Base-by-base conservation (phyloP, 2,329 filamentous ascomycete species). In the Aspergillus aculeatinus region DNA sequence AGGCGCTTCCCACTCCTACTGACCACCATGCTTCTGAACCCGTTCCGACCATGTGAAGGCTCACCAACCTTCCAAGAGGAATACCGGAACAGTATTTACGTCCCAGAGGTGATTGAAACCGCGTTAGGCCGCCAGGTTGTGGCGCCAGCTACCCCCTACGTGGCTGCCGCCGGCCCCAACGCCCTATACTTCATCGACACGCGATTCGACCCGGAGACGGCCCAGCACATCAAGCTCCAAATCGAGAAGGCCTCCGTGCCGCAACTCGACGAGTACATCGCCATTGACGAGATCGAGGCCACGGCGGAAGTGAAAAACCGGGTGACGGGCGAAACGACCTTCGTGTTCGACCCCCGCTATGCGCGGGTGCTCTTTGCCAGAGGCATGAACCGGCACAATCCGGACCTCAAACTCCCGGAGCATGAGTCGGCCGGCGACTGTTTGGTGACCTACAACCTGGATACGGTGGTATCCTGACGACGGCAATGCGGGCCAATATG, bases 31-130 rank as follows among this genome's bases (percentile, higher is more conserved):
- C 50, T 35, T 39, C 50, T 35, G 7, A 51, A 14, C n/a, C 50
- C 50, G 1, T 35, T 51, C 29, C 14, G 29, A 51, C 50, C 50
- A 21, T 35, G n/a, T 19, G 50, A 35, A n/a, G 50, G 29, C 50
- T 23, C 50, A 7, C 29, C 50, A 51, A 51, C n/a, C 50, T 51
- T 35, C 50, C 50, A 51, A 51, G 29, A 51, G 10, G 50, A 51
- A 25, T 51, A 51, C n/a, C 29, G 29, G n/a, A 35, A 35, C 5
- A 19, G 50, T 19, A 35, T 10, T n/a, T 51, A 51, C 16, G 2
- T 35, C 14, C 50, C 50, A 4, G 16, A 33, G 5, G 50, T 51
- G 3, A 35, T 51, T 29, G 7, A 39, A 31, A 51, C 50, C 6
- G 50, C 21, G 9, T 51, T 21, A 5, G 50, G 50, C 10, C 27